A percentile compares a stretch with the other conserved stretches of the same genome.
phyloP scores from a whole-genome alignment of 352 stramenopile species.

The Globisporangium cystogenes region DNA sequence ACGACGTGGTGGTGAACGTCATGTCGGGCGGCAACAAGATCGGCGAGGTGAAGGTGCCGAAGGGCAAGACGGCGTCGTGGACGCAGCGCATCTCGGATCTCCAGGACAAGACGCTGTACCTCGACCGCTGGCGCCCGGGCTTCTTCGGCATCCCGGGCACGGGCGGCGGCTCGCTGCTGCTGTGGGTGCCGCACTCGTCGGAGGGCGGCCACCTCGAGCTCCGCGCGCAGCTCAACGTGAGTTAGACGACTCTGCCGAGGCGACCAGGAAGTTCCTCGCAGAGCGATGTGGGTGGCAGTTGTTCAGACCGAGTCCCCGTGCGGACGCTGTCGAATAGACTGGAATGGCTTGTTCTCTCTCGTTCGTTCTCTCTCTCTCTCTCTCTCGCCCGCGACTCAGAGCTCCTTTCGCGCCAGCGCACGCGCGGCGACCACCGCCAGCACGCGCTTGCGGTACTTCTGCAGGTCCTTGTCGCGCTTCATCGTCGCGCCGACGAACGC shows the following conservation, averaged over 20 bases:
- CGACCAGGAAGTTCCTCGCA: neutral
- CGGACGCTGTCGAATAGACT: neutral
- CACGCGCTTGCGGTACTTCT: constrained; percentile 38
- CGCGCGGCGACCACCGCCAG: neutral
- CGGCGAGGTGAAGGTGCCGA: constrained; percentile 9
- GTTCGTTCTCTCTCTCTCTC: neutral
- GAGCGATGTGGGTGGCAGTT: neutral
- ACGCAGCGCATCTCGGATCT: constrained; percentile 10
- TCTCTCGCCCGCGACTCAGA: neutral
- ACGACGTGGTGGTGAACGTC: constrained; percentile 47
- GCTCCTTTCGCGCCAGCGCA: neutral
- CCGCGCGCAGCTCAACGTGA: constrained; percentile 37
- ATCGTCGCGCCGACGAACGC: constrained; percentile 76
- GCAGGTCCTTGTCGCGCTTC: constrained; percentile 80
- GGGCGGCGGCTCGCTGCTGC: constrained; percentile 49
- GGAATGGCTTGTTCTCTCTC: neutral
- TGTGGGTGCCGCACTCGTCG: constrained; percentile 45
- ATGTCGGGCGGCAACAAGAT: constrained; percentile 38
- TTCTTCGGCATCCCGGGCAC: constrained; percentile 50
- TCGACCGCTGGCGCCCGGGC: constrained; percentile 58
- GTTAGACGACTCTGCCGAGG: constrained; percentile 10
- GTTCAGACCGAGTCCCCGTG: neutral
- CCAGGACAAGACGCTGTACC: constrained; percentile 55
- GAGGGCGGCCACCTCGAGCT: constrained; percentile 42
- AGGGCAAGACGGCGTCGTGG: neutral